Evolutionary conservation across 176 grass and related monocot genomes (phyloP).

Genomic region (Aegilops sharonensis): DNA sequence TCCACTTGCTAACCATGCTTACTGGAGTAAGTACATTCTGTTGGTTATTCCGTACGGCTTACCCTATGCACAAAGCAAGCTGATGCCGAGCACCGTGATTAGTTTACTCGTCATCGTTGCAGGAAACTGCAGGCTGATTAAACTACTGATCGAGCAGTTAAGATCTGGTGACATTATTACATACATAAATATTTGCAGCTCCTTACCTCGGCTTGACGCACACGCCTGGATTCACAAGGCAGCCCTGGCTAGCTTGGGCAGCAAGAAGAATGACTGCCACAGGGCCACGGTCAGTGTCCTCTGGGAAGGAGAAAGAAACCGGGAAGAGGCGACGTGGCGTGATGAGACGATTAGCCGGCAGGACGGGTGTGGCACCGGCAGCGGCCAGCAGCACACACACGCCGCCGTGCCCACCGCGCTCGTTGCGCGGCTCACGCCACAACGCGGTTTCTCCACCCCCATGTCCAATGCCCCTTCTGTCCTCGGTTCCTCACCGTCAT

Average conservation of each 20-base stretch:
- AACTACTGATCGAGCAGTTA: no score
- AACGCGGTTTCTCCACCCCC: constrained; percentile 26
- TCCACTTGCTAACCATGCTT: background rate
- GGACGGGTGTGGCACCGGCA: background rate
- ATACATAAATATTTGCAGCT: background rate
- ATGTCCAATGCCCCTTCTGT: background rate
- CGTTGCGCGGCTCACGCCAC: background rate
- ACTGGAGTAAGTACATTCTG: no score
- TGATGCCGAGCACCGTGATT: no score
- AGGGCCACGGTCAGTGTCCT: background rate
- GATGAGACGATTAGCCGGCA: background rate
- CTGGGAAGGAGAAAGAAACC: no score
- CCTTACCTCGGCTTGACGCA: background rate
- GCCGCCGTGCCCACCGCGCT: background rate
- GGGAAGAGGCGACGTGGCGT: background rate
- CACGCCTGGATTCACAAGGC: background rate
- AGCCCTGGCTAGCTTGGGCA: background rate
- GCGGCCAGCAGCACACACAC: background rate
- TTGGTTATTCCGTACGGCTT: background rate
- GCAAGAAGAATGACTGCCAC: no score
- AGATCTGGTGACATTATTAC: no score
- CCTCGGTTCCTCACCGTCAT: background rate
- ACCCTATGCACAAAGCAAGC: no score
- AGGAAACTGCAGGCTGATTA: no score
- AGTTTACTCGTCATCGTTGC: no score